Base-by-base conservation (phyloP, 257 asterid species). In the Solanum medicagineum region DNA sequence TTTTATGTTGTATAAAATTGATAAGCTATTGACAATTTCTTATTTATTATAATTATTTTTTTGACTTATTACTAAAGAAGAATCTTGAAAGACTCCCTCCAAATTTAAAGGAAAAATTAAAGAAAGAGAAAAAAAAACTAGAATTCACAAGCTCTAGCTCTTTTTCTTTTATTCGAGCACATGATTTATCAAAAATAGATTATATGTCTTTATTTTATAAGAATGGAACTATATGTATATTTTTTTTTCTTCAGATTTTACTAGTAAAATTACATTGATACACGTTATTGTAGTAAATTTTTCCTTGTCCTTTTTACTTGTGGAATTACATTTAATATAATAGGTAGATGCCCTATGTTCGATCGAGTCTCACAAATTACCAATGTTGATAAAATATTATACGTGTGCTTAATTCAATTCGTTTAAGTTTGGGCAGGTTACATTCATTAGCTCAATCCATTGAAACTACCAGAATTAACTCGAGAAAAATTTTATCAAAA, bases 211-310 rank as follows among this genome's bases (percentile, higher is more conserved):
- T 3, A 32, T 32, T 32, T 32, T 32, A 32, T 32, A 32, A 32
- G 36, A 32, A 32, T 32, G 0, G 36, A 4, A 32, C 0, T 32
- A 10, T 1, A n/a, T n/a, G 0, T 0, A 45, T 9, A 9, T 9
- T 2, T n/a, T n/a, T 60, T 0, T 0, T 60, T 60, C 7, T 10
- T 4, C 6, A 60, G 2, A n/a, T n/a, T 60, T n/a, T 2, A 60
- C 68, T 60, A 10, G 1, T 0, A 0, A 4, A 5, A 22, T 10
- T n/a, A n/a, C 8, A n/a, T 10, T n/a, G 0, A 0, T n/a, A 60
- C 7, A n/a, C 7, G 22, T n/a, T 10, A n/a, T 59, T n/a, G 0
- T n/a, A n/a, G 1, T 10, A 59, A 14, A 3, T 59, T 13, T 0
- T 62, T 62, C 5, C 1, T 11, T 11, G 1, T 24, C 4, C 0